Evolutionary conservation across 352 stramenopile genomes (phyloP), one percentile per base, ranked within the genome.

Genomic region (Hyphochytrium catenoides): DNA sequence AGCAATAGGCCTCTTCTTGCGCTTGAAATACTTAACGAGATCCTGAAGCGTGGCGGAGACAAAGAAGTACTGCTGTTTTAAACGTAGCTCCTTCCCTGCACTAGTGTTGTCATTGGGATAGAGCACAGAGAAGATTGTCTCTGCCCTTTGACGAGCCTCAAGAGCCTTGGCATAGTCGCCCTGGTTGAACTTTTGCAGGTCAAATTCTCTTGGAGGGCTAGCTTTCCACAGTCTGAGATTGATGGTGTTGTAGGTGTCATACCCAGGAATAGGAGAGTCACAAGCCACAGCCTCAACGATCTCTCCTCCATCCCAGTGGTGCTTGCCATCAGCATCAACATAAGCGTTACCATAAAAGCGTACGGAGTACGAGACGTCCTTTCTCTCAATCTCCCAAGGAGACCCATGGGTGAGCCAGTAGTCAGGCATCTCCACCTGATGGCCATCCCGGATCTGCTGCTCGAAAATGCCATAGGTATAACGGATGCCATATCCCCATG

Each of bases 61-160:
- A 19, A 52, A 52, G 31, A 54, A 55, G 41, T 54, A 53, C 41
- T 54, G 47, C 41, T 54, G 47, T 36, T 54, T 54, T 11, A 54
- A 42, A 14, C 47, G 47, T 14, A 54, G 45, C 40, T 54, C 47
- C 39, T 54, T 54, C 1, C 47, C 47, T 14, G 39, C 26, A 19
- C 33, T 45, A n/a, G 33, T 43, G 18, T 16, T 31, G 26, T 54
- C 47, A 18, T 51, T 36, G 4, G 47, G 47, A 23, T 54, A 54
- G 4, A 54, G 39, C 27, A 54, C 46, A 16, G 21, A 35, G 21
- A 22, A 47, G 25, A 54, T 53, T 20, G 21, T 54, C 15, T 50
- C 37, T 14, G 38, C 43, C 7, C 35, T 42, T 29, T 52, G 36
- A 8, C 31, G 29, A 15, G 31, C 34, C 20, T 43, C 30, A 26